A percentile compares a stretch with the other conserved stretches of the same genome.
phyloP scores from a whole-genome alignment of 2,329 filamentous ascomycete genomes.

The Cercospora canescens region DNA sequence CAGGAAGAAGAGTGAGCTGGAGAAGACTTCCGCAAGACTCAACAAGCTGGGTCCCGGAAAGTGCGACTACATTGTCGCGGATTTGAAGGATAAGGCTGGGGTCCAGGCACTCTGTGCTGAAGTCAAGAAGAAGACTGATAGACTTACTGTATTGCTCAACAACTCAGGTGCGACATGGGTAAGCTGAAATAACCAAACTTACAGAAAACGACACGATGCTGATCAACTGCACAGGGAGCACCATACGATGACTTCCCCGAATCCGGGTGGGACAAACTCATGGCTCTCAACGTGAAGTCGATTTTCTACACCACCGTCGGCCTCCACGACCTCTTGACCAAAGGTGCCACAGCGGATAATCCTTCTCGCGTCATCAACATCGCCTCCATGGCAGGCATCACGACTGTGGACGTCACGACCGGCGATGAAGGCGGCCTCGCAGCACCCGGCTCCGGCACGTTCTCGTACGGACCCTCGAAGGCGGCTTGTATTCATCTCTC shows the following conservation, averaged over 20 bases:
- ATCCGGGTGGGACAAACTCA: slow-evolving; percentile 58
- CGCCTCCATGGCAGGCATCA: slow-evolving; percentile 46
- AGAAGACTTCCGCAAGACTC: slow-evolving; percentile 43
- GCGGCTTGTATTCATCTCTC: slow-evolving; percentile 57
- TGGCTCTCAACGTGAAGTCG: slow-evolving; percentile 39
- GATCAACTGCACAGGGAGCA: slow-evolving; percentile 41
- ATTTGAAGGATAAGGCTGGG: slow-evolving; percentile 47
- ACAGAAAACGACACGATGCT: neutral
- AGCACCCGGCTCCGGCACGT: slow-evolving; percentile 44
- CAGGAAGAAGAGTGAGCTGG: slow-evolving; percentile 47
- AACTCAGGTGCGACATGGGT: slow-evolving; percentile 46
- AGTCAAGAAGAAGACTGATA: slow-evolving; percentile 46
- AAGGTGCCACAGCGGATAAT: slow-evolving; percentile 41
- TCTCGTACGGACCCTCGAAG: slow-evolving; percentile 51
- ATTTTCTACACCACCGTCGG: slow-evolving; percentile 51
- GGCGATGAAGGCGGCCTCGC: slow-evolving; percentile 52
- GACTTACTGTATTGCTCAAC: slow-evolving; percentile 48
- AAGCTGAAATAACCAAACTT: neutral
- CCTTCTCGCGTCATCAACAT: slow-evolving; percentile 51
- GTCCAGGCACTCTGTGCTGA: slow-evolving; percentile 43
- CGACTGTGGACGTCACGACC: slow-evolving; percentile 48
- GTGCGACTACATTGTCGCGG: slow-evolving; percentile 48
- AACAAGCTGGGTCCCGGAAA: slow-evolving; percentile 47
- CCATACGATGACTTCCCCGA: slow-evolving; percentile 60
- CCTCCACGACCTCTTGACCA: slow-evolving; percentile 46